Evolutionary conservation across 208 protist species (phyloP).

Genomic region (Crithidia fasciculata): DNA sequence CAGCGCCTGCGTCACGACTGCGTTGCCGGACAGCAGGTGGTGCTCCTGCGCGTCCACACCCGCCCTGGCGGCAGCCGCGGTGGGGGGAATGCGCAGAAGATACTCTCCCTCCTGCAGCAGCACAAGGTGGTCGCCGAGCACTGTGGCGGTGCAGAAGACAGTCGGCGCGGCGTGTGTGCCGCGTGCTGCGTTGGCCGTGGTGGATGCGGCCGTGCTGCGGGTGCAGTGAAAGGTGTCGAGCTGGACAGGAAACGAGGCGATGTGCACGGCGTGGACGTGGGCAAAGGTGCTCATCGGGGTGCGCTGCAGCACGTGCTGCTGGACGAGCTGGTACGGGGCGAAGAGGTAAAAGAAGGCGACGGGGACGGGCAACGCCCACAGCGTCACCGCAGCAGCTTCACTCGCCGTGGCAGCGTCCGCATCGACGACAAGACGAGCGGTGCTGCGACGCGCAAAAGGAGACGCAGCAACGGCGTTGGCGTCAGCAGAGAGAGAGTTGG

Average conservation of each 20-base stretch:
- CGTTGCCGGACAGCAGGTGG: conserved; percentile 29
- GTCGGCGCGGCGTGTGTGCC: not conserved
- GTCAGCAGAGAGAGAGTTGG: not conserved
- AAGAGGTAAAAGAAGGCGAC: conserved; percentile 55
- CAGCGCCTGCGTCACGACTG: conserved; percentile 18
- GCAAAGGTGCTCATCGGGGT: conserved; percentile 39
- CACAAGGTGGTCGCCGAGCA: conserved; percentile 22
- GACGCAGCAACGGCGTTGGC: not conserved
- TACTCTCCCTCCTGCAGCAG: conserved; percentile 47
- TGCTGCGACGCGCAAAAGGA: conserved; percentile 24
- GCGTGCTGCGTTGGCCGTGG: not conserved
- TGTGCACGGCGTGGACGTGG: conserved; percentile 24
- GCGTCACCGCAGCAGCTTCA: not conserved
- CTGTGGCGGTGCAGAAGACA: conserved; percentile 13
- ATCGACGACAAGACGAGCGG: conserved; percentile 11
- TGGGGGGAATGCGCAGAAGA: conserved; percentile 12
- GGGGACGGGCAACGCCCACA: conserved; percentile 52
- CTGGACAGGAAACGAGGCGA: conserved; percentile 23
- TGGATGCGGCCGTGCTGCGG: not conserved
- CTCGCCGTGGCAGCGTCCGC: not conserved
- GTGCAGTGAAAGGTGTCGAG: conserved; percentile 12
- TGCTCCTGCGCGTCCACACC: conserved; percentile 8
- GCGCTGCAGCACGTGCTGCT: conserved; percentile 33
- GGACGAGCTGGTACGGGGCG: conserved; percentile 39
- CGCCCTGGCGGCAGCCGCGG: not conserved